Base-by-base conservation (phyloP, 2,329 filamentous ascomycete species). In the Xylaria sp. region DNA sequence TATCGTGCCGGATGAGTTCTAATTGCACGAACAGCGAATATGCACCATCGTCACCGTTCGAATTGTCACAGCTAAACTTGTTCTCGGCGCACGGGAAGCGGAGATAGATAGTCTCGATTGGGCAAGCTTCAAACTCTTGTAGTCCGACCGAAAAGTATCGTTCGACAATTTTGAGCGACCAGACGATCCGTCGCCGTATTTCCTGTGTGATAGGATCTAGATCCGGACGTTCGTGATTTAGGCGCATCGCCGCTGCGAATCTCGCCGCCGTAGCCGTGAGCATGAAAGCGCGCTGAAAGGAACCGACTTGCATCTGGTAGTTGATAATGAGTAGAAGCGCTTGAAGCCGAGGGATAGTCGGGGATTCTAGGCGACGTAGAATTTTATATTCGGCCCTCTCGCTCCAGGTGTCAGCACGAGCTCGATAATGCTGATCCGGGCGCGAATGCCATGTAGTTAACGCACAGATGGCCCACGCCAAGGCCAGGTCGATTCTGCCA, bases 271-370 rank as follows among this genome's bases (percentile, higher is more conserved):
- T 77, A 63, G 81, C 80, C 6, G 82, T 77, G 3, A 84, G 79
- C 79, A 84, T 82, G 59, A 84, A 84, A 9, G 83, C 83, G 68
- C 80, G 81, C 62, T 82, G 80, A 31, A 83, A 84, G 12, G 75
- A 78, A 49, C 83, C 83, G 10, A 80, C 81, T 23, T 84, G 79
- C 49, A 83, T 82, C 48, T 81, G 80, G 63, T 84, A 83, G 69
- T 83, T 82, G 63, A 85, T 82, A 66, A 84, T 78, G 23, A 85
- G 77, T 39, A 84, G 76, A 12, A 85, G 78, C 10, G 83, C 82
- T 70, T 85, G 83, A 55, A 71, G 73, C 8, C 63, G 71, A 5
- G 71, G 62, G 23, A 77, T 70, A 1, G 72, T 72, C 1, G 75
- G 74, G 8, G 68, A 66, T 63, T 75, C 73, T 25, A 75, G 65